Conservation (phyloP, 495 filamentous ascomycete species). For the Tuber calosporum region DNA sequence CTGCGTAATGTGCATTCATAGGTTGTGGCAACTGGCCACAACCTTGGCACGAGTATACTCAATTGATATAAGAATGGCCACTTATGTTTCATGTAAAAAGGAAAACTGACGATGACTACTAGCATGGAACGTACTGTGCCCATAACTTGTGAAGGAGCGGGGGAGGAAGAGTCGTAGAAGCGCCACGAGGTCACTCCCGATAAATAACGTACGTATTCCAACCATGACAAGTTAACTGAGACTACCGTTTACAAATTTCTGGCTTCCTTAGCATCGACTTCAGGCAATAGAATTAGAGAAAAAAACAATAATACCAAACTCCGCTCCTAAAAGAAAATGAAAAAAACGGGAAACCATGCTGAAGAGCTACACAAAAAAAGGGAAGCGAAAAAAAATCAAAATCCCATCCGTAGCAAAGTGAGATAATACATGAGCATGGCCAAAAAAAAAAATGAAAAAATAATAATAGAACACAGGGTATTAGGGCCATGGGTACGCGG, state of each 20-base stretch:
- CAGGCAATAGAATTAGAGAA: background rate
- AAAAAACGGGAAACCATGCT: background rate
- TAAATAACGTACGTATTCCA: background rate
- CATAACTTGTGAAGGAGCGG: too few species aligned
- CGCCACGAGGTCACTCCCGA: background rate
- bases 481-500: background rate
- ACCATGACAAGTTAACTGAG: background rate
- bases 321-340: background rate
- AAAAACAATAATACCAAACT: background rate
- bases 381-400: background rate
- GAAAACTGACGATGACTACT: too few species aligned
- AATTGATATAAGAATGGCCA: too few species aligned
- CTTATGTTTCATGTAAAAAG: too few species aligned
- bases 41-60: too few species aligned
- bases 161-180: too few species aligned
- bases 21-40: too few species aligned
- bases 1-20: too few species aligned
- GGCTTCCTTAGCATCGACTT: background rate
- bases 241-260: background rate
- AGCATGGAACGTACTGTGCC: too few species aligned
- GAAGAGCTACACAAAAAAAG: background rate
- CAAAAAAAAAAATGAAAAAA: background rate
- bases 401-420: conserved; percentile 1
- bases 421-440: conserved; percentile 1
- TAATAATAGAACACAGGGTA: background rate